These are phyloP conservation scores for Xanthoceras sorbifolium DNA, from an alignment of 345 rosid species.

Conservation along the genomic window DNA sequence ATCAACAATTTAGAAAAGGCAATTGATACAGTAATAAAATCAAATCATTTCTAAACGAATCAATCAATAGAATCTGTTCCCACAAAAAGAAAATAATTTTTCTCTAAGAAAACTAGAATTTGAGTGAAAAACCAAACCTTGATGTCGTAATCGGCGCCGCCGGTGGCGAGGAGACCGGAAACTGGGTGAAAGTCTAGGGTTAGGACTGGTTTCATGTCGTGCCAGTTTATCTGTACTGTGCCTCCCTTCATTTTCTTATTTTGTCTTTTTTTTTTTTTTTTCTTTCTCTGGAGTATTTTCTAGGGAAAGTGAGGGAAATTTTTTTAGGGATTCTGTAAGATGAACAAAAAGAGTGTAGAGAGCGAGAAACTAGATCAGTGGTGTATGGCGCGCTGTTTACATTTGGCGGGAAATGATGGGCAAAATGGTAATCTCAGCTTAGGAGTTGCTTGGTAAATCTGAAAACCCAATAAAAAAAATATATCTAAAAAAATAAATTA, in stretches of 20 bases:
- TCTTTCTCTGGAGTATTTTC: background rate
- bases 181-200: slow-evolving; percentile 87
- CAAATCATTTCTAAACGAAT: background rate
- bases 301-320: background rate
- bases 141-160: slow-evolving; percentile 95
- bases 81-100: no score
- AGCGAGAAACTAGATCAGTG: no score
- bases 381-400: slow-evolving; percentile 23
- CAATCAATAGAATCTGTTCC: background rate
- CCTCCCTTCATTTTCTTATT: slow-evolving; percentile 77
- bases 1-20: no score
- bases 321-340: slow-evolving; percentile 1
- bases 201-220: slow-evolving; percentile 78
- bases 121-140: slow-evolving; percentile 45
- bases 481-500: no score
- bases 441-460: no score
- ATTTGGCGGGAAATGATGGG: slow-evolving; percentile 33
- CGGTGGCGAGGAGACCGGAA: slow-evolving; percentile 91
- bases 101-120: background rate
- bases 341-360: background rate
- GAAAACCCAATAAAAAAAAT: no score
- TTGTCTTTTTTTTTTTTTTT: no score
- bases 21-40: background rate
- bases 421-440: background rate
- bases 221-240: slow-evolving; percentile 95